These are phyloP conservation scores for Scleroderma citrinum DNA, from an alignment of 768 basidiomycete genomes.

Conservation along the genomic window DNA sequence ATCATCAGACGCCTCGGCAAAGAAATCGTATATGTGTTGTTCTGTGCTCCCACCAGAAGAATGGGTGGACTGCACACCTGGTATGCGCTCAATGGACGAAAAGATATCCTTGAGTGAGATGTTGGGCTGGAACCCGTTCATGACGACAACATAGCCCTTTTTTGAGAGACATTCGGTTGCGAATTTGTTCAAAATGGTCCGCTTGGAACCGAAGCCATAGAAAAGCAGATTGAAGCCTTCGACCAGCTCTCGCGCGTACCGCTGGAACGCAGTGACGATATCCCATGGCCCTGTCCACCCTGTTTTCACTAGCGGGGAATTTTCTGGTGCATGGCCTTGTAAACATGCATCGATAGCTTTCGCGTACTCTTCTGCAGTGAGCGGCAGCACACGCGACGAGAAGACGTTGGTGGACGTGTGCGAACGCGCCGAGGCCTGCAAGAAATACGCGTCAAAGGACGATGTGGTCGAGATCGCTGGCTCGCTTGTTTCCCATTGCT, in stretches of 20 bases:
- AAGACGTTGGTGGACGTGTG: slow-evolving; percentile 79
- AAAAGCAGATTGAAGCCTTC: slow-evolving; percentile 86
- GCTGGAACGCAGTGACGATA: slow-evolving; percentile 38
- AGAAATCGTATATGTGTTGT: slow-evolving; percentile 60
- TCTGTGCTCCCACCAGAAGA: slow-evolving; percentile 43
- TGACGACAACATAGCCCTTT: slow-evolving; percentile 66
- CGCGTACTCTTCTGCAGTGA: slow-evolving; percentile 59
- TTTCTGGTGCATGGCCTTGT: slow-evolving; percentile 12
- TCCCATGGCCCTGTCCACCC: slow-evolving; percentile 16
- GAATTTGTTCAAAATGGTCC: slow-evolving; percentile 67
- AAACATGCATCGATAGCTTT: slow-evolving; percentile 24
- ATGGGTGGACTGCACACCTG: slow-evolving; percentile 9
- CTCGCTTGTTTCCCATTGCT: slow-evolving; percentile 8
- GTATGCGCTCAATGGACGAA: slow-evolving; percentile 44
- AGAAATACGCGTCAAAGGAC: slow-evolving; percentile 85
- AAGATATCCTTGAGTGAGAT: slow-evolving; percentile 67
- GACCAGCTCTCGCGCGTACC: slow-evolving; percentile 64
- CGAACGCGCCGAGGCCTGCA: slow-evolving; percentile 50
- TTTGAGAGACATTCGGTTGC: slow-evolving; percentile 51
- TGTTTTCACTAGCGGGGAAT: slow-evolving; percentile 6
- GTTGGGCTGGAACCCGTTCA: slow-evolving; percentile 72
- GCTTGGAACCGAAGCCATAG: slow-evolving; percentile 89
- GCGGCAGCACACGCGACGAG: slow-evolving; percentile 64
- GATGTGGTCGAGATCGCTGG: slow-evolving; percentile 31
- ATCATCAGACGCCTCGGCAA: slow-evolving; percentile 29